Conservation (phyloP, 139 green algal species). For the Coccomyxa sp. region DNA sequence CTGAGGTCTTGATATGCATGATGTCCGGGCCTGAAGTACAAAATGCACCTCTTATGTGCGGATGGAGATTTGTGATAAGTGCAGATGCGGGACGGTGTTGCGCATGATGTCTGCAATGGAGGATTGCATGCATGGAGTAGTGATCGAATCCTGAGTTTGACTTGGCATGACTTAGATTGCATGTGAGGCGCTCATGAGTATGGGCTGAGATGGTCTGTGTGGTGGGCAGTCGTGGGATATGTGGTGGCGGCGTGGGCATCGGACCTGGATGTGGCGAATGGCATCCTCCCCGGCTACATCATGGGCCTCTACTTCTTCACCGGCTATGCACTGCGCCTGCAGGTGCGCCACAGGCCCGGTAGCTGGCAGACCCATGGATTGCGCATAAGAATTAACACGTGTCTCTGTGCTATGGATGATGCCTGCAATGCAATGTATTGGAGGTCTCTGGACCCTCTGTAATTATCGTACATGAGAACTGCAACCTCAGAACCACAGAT, state of each 20-base stretch:
- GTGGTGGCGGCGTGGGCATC: constrained; percentile 58
- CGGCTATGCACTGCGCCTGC: constrained; percentile 45
- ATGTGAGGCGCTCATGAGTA: neutral
- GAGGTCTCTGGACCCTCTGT: too few species aligned
- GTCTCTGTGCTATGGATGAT: too few species aligned
- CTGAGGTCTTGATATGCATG: neutral
- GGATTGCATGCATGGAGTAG: too few species aligned
- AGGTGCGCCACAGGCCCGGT: constrained; percentile 37
- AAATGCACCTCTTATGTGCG: neutral
- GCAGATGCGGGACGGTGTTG: too few species aligned
- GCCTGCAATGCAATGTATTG: too few species aligned
- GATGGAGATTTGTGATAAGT: neutral
- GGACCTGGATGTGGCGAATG: constrained; percentile 77
- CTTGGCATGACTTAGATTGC: neutral
- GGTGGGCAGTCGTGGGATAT: constrained; percentile 56
- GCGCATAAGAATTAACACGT: too few species aligned
- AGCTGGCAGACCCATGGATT: constrained; percentile 21
- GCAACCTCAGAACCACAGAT: too few species aligned
- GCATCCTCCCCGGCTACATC: constrained; percentile 38
- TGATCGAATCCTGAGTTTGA: too few species aligned
- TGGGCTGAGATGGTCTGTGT: too few species aligned
- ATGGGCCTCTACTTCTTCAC: constrained; percentile 47
- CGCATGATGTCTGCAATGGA: too few species aligned
- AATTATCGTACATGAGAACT: too few species aligned
- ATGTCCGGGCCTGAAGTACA: neutral